phyloP scores from a whole-genome alignment of 1,284 basidiomycete genomes.

The Earliella scabrosa region DNA sequence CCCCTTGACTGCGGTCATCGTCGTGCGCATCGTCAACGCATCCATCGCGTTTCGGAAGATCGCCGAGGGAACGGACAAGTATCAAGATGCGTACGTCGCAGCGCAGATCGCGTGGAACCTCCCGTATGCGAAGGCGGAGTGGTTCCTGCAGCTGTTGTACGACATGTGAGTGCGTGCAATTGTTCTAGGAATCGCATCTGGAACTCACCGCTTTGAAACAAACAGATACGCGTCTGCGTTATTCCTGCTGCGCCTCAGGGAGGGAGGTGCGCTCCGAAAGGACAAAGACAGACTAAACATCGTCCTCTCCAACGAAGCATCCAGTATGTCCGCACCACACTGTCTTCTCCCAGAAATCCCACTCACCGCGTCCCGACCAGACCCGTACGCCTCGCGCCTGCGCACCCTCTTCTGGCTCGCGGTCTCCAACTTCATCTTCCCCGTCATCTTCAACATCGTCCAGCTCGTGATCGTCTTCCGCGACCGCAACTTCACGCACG shows the following conservation, averaged over 20 bases:
- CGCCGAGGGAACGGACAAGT: neutral
- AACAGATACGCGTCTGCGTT: no score
- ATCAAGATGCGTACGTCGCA: neutral
- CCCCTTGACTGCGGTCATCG: neutral
- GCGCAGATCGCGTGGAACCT: neutral
- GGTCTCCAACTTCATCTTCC: conserved; percentile 35
- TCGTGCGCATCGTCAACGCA: neutral
- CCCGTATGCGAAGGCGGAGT: conserved; percentile 25
- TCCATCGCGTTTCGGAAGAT: neutral
- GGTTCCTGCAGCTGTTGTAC: conserved; percentile 34
- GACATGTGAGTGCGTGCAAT: conserved; percentile 20
- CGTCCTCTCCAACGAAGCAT: neutral
- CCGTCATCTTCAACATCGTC: conserved; percentile 31
- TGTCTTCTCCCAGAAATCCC: no score
- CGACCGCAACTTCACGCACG: conserved; percentile 6
- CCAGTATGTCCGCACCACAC: neutral
- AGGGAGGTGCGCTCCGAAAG: no score
- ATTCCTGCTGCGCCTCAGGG: no score
- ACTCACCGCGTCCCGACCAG: no score
- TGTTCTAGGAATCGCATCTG: no score
- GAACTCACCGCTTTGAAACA: no score
- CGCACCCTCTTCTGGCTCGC: conserved; percentile 35
- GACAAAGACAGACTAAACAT: neutral
- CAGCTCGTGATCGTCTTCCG: conserved; percentile 27
- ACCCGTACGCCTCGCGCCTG: neutral